These are phyloP conservation scores for Trametes gibbosa DNA, from an alignment of 768 basidiomycete species.

Conservation along the genomic window DNA sequence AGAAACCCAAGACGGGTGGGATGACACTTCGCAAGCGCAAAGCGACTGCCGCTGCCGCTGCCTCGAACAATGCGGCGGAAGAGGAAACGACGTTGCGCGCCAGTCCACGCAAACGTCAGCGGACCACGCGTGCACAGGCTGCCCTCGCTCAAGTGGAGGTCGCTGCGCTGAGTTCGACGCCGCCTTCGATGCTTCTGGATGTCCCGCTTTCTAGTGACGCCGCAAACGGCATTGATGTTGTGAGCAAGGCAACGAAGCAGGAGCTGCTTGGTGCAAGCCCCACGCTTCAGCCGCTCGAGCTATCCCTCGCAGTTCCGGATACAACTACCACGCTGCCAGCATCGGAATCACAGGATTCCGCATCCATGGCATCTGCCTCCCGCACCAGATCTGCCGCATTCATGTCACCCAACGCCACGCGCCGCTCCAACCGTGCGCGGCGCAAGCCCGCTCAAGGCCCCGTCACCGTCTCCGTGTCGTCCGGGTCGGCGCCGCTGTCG, in stretches of 20 bases:
- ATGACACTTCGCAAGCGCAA: conserved; percentile 20
- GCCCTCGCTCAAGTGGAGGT: neutral
- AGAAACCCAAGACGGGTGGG: conserved; percentile 11
- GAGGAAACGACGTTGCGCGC: neutral
- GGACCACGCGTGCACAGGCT: conserved; percentile 11
- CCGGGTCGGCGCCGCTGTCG: conserved; percentile 3
- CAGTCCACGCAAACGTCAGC: conserved; percentile 11
- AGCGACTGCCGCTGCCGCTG: neutral
- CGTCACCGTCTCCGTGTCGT: neutral
- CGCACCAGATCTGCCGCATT: neutral
- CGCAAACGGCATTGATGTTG: neutral
- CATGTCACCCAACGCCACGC: neutral
- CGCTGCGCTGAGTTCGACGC: neutral
- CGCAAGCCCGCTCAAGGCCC: conserved; percentile 16
- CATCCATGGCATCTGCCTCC: neutral
- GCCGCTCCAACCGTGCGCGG: conserved; percentile 13
- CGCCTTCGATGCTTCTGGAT: neutral
- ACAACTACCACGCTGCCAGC: neutral
- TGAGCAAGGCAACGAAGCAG: conserved; percentile 1
- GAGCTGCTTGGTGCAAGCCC: neutral
- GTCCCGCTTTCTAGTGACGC: neutral
- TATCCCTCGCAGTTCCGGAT: neutral
- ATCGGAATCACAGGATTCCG: neutral
- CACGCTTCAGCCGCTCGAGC: conserved; percentile 3
- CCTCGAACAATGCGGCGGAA: neutral